Base-by-base conservation (phyloP, 2,329 filamentous ascomycete genomes). In the Fusarium annulatum region DNA sequence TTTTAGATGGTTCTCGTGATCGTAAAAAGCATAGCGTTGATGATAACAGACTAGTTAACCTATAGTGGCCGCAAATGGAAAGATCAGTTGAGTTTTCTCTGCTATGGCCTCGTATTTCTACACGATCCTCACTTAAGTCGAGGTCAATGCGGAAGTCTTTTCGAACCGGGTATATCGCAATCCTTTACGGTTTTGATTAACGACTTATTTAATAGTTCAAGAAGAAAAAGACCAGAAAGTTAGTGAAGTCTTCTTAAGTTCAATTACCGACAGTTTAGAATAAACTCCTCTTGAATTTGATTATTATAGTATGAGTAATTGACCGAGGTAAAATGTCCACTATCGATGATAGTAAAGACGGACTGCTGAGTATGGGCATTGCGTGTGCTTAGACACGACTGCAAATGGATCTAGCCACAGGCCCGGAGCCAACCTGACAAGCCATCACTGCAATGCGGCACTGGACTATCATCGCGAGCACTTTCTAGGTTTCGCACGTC, bases 131-230 rank as follows among this genome's bases (percentile, higher is more conserved):
- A 19, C 16, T 51, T 15, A 14, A 19, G 28, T 2, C 5, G 14
- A 53, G 10, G 34, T 39, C 23, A 55, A 28, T 53, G 23, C 34
- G 9, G 21, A 5, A 18, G 2, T 15, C 10, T 7, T 21, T 26
- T 46, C 0, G 18, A 28, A n/a, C 2, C 21, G 5, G 28, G 8
- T n/a, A 21, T 10, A 26, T 36, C 7, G 2, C 7, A 15, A 23
- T 4, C 1, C 2, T 15, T 8, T 33, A 3, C 7, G 2, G 21
- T 23, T 5, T n/a, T 12, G 2, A 12, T 7, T 0, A 18, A 12
- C 5, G 6, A 6, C 9, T 26, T 1, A 9, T 14, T 4, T 0
- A 8, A 7, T 49, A 7, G 0, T 9, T 2, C 3, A n/a, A 33
- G 3, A 49, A 21, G 3, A 28, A 18, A 2, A 1, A 26, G 16